Evolutionary conservation across 768 basidiomycete genomes (phyloP).

Genomic region (Phaffia australis): DNA sequence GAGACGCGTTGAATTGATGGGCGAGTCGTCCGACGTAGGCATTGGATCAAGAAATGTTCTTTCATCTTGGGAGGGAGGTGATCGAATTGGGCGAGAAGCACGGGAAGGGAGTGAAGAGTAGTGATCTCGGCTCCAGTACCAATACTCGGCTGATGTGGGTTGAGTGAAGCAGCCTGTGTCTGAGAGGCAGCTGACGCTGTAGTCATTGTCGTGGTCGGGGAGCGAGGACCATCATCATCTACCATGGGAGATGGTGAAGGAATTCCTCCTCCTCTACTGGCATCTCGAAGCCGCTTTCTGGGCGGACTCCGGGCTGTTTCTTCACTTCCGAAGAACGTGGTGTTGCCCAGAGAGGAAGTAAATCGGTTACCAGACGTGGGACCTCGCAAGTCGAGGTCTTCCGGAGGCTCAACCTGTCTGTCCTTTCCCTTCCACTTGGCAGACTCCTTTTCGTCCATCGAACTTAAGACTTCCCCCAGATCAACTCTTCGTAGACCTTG

Average conservation of each 20-base stretch:
- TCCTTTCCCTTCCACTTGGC: background rate
- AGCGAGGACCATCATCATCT: background rate
- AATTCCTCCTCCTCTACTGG: background rate
- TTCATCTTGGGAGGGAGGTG: slow-evolving; percentile 69
- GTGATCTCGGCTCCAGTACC: slow-evolving; percentile 46
- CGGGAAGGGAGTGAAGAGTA: slow-evolving; percentile 74
- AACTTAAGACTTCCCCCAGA: background rate
- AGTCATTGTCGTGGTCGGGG: slow-evolving; percentile 5
- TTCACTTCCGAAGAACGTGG: too few relatives aligned
- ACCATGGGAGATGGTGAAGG: too few relatives aligned
- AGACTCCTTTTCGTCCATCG: too few relatives aligned
- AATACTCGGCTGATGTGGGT: slow-evolving; percentile 20
- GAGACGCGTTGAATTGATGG: slow-evolving; percentile 83
- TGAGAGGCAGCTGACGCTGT: background rate
- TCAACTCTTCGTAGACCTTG: background rate
- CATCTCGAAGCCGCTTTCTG: slow-evolving; percentile 22
- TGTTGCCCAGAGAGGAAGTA: too few relatives aligned
- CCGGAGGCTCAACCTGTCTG: background rate
- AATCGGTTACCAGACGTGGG: too few relatives aligned
- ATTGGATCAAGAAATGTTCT: slow-evolving; percentile 83
- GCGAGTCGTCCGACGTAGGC: slow-evolving; percentile 80
- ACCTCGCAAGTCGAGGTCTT: background rate
- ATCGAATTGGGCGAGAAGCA: slow-evolving; percentile 69
- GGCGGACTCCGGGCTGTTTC: slow-evolving; percentile 10
- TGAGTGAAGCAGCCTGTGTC: background rate